phyloP scores from a whole-genome alignment of 2,329 filamentous ascomycete species.

The Magnaporthales sp. region DNA sequence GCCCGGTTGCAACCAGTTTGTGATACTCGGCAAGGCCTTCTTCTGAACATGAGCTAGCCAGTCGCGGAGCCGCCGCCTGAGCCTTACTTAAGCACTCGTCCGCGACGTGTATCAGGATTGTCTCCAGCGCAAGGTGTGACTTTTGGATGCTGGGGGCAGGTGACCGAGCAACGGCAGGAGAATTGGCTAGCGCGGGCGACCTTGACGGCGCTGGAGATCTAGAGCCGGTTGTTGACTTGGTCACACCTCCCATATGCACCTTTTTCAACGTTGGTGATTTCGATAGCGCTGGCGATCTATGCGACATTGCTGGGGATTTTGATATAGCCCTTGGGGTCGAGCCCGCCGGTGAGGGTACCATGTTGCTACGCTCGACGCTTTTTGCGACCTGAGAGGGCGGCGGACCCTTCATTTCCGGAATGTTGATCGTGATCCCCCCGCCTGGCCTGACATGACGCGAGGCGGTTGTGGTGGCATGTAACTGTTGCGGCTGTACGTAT shows the following conservation, averaged over 20 bases:
- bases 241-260: slow-evolving; percentile 1
- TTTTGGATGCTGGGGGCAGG: slow-evolving; percentile 30
- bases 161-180: slow-evolving; percentile 18
- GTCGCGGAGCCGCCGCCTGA: slow-evolving; percentile 39
- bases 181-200: slow-evolving; percentile 3
- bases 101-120: slow-evolving; percentile 58
- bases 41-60: slow-evolving; percentile 41
- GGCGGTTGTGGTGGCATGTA: slow-evolving; percentile 8
- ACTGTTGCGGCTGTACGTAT: slow-evolving; percentile 25
- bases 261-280: background rate
- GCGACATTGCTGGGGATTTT: slow-evolving; percentile 1
- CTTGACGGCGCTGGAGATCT: background rate
- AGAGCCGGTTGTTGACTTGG: background rate
- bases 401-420: slow-evolving; percentile 2
- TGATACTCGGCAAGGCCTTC: slow-evolving; percentile 56
- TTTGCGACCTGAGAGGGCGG: background rate
- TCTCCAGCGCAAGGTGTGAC: background rate
- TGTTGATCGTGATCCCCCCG: slow-evolving; percentile 1
- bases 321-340: background rate
- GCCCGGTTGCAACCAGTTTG: slow-evolving; percentile 60
- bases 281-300: background rate
- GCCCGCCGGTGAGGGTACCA: background rate
- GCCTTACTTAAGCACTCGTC: slow-evolving; percentile 69
- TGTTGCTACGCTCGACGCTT: background rate
- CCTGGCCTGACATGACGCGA: background rate